Base-by-base conservation (phyloP, 768 basidiomycete genomes). In the Pulveroboletus sp. region DNA sequence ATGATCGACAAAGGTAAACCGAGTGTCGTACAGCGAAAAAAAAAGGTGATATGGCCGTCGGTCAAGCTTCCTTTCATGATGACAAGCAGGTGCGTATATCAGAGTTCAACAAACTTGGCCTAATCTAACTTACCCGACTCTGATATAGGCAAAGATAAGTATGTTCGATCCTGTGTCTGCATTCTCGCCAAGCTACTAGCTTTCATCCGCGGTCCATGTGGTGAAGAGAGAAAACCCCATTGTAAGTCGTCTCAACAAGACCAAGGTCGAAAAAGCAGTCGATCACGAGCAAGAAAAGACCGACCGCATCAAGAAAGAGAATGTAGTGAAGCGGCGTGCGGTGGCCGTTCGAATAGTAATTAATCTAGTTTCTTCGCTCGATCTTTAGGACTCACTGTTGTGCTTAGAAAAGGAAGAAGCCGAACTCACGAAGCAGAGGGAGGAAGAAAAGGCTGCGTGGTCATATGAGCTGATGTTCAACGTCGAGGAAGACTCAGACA, bases 31-130 rank as follows among this genome's bases (percentile, higher is more conserved):
- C 38, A 14, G n/a, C n/a, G 9, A 61, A 94, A 90, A 99, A 99
- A 91, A 86, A 89, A 7, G 95, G 95, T 4, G 93, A 95, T 63
- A 97, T 97, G 93, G 94, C 91, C 3, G 85, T 95, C 4, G 97
- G 97, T 1, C 88, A 94, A 61, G 97, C 98, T 0, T 89, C 92
- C 0, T 98, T 99, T 66, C 90, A 97, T 56, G 88, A 75, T 48
- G 92, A 97, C 61, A 93, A 95, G 63, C 77, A 76, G 69, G 92
- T 92, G 54, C 33, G 76, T 24, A 20, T n/a, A 13, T 5, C 12
- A 13, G 20, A 32, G 17, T 9, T 46, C 14, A 25, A 4, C 20
- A 4, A 17, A 21, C 13, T 37, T 16, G 0, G 1, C 32, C 9
- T 29, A 19, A 34, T 43, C 51, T 46, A n/a, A n/a, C n/a, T n/a